Conservation (phyloP, 192 early-diverging fungal genomes). For the Diversispora epigaea region DNA sequence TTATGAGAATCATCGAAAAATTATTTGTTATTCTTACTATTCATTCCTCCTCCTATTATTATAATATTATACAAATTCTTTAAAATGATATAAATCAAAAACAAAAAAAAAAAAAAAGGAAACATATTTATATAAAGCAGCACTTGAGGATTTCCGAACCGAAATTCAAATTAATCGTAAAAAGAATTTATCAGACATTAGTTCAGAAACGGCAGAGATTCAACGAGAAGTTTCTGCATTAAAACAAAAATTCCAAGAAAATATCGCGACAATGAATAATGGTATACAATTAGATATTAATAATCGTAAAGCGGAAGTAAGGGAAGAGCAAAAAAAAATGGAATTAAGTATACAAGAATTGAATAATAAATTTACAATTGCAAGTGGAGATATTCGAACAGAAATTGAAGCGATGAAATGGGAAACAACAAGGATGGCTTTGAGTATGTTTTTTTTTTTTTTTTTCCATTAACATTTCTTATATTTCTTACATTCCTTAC, state of each 20-base stretch:
- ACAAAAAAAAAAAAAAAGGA: slow-evolving; percentile 40
- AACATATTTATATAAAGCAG: slow-evolving; percentile 79
- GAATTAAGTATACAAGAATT: slow-evolving; percentile 80
- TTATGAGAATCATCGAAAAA: not conserved
- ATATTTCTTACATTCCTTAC: not conserved
- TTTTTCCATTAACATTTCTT: not conserved
- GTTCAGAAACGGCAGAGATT: slow-evolving; percentile 71
- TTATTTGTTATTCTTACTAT: not conserved
- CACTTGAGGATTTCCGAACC: slow-evolving; percentile 76
- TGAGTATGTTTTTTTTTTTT: slow-evolving; percentile 45
- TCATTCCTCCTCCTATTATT: slow-evolving; percentile 16
- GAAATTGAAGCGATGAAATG: slow-evolving; percentile 86
- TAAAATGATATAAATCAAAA: not conserved
- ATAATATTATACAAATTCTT: not conserved
- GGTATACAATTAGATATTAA: slow-evolving; percentile 92
- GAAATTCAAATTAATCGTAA: slow-evolving; percentile 73
- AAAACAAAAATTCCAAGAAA: slow-evolving; percentile 73
- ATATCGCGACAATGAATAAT: slow-evolving; percentile 71
- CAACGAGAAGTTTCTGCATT: slow-evolving; percentile 78
- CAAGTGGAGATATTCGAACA: slow-evolving; percentile 79
- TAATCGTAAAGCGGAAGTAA: slow-evolving; percentile 80
- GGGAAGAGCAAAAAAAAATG: slow-evolving; percentile 74
- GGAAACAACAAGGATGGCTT: slow-evolving; percentile 76
- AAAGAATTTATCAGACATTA: slow-evolving; percentile 73
- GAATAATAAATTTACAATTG: slow-evolving; percentile 82